A percentile compares a stretch with the other conserved stretches of the same genome.
Evolutionary conservation across 192 early-diverging fungal genomes (phyloP).

Genomic region (Podila verticillata): DNA sequence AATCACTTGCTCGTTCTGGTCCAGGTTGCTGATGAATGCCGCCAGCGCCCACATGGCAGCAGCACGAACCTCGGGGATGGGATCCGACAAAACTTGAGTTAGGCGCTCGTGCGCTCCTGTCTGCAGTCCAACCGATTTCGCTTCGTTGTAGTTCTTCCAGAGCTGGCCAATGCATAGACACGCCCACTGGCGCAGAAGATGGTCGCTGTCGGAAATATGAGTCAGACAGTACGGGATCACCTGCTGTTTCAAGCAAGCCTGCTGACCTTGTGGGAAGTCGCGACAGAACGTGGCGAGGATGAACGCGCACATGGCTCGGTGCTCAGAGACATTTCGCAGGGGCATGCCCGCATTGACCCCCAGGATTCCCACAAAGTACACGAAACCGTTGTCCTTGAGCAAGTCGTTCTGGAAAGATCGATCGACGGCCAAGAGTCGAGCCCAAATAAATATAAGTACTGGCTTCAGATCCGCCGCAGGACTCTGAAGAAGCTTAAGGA

Average conservation of each 20-base stretch:
- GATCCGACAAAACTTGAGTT: constrained; percentile 66
- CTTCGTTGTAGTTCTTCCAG: constrained; percentile 83
- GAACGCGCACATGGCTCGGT: constrained; percentile 95
- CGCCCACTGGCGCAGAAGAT: constrained; percentile 89
- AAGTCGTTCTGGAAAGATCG: constrained; percentile 88
- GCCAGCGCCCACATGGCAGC: constrained; percentile 84
- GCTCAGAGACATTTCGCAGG: constrained; percentile 83
- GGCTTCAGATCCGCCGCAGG: constrained; percentile 93
- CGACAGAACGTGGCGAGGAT: constrained; percentile 93
- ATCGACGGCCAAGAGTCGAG: constrained; percentile 94
- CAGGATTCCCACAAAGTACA: constrained; percentile 93
- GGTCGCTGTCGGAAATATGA: constrained; percentile 76
- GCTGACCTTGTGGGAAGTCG: constrained; percentile 84
- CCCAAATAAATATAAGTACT: constrained; percentile 97
- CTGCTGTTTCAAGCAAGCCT: constrained; percentile 79
- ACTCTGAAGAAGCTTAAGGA: constrained; percentile 92
- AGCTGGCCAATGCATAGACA: constrained; percentile 87
- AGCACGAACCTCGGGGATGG: constrained; percentile 84
- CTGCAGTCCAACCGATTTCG: constrained; percentile 70
- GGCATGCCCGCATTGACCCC: constrained; percentile 75
- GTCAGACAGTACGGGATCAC: constrained; percentile 72
- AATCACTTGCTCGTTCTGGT: constrained; percentile 74
- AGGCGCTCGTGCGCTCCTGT: constrained; percentile 72
- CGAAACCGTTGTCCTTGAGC: constrained; percentile 89
- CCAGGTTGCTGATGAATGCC: constrained; percentile 77